Evolutionary conservation across 2,329 filamentous ascomycete species (phyloP).

Genomic region (Arthrocladium fulminans): DNA sequence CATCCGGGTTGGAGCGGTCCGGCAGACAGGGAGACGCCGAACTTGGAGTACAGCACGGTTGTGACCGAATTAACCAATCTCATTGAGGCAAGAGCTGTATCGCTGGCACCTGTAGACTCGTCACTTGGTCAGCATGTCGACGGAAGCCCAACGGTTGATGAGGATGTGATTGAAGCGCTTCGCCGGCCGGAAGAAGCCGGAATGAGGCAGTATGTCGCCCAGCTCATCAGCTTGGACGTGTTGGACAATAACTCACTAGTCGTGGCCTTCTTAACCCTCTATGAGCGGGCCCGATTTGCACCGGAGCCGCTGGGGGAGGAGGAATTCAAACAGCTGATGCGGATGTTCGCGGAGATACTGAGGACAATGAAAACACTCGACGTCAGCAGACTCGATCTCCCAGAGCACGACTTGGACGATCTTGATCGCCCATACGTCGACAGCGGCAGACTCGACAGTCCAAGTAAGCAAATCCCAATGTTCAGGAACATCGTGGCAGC

Average conservation of each 20-base stretch:
- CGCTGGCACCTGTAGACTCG: conserved; percentile 59
- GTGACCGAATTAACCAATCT: conserved; percentile 77
- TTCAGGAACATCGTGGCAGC: neutral
- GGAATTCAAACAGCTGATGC: conserved; percentile 72
- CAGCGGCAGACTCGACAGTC: neutral
- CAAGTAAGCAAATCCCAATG: neutral
- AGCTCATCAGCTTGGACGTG: conserved; percentile 60
- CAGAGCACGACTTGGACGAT: neutral
- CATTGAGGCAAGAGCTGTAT: conserved; percentile 88
- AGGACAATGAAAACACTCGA: conserved; percentile 63
- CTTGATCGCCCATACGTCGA: neutral
- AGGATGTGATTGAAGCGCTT: conserved; percentile 59
- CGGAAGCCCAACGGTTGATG: conserved; percentile 15
- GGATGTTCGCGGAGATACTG: conserved; percentile 70
- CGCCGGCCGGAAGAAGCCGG: conserved; percentile 63
- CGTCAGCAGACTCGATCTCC: conserved; percentile 39
- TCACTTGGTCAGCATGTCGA: conserved; percentile 34
- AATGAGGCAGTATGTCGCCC: conserved; percentile 67
- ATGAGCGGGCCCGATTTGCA: conserved; percentile 81
- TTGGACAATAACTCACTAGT: conserved; percentile 44
- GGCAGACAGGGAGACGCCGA: conserved; percentile 60
- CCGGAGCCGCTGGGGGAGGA: conserved; percentile 56
- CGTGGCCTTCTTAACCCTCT: conserved; percentile 59
- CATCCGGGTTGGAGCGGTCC: conserved; percentile 88
- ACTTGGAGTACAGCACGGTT: conserved; percentile 75